These are phyloP conservation scores for Phialophora chinensis DNA, from an alignment of 2,329 filamentous ascomycete genomes.

Conservation along the genomic window DNA sequence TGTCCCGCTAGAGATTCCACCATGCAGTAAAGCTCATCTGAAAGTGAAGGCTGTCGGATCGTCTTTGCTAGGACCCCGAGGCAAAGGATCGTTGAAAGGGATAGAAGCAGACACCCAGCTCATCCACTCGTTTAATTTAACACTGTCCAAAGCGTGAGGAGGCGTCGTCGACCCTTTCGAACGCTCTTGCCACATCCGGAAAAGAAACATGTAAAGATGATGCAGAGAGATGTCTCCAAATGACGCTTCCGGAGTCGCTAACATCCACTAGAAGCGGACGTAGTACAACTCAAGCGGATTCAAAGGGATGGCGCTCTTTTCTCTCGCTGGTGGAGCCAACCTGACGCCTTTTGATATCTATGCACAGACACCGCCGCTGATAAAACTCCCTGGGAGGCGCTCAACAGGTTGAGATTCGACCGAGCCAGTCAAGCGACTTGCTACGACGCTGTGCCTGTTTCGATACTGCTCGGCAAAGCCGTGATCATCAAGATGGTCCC, in stretches of 20 bases:
- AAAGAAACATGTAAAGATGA: not conserved
- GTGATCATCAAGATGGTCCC: not conserved
- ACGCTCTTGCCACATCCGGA: not conserved
- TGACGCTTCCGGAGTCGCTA: not conserved
- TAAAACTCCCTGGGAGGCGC: not conserved
- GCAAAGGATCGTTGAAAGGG: not conserved
- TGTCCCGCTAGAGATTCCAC: not conserved
- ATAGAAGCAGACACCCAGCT: not conserved
- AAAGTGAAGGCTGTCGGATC: not conserved
- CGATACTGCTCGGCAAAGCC: not conserved
- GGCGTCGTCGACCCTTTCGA: not conserved
- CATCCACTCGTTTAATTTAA: constrained; percentile 1
- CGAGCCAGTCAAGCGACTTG: not conserved
- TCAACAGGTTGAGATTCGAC: not conserved
- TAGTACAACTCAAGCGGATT: not conserved
- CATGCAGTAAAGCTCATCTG: not conserved
- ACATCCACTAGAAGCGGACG: not conserved
- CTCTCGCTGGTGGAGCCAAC: not conserved
- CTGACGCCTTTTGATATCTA: not conserved
- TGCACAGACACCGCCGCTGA: not conserved
- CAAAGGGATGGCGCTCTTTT: not conserved
- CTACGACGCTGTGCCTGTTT: not conserved
- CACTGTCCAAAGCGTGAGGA: not conserved
- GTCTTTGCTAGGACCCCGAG: not conserved
- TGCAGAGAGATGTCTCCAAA: not conserved